Conservation (phyloP, 2,329 filamentous ascomycete species). For the Myotisia sp. region DNA sequence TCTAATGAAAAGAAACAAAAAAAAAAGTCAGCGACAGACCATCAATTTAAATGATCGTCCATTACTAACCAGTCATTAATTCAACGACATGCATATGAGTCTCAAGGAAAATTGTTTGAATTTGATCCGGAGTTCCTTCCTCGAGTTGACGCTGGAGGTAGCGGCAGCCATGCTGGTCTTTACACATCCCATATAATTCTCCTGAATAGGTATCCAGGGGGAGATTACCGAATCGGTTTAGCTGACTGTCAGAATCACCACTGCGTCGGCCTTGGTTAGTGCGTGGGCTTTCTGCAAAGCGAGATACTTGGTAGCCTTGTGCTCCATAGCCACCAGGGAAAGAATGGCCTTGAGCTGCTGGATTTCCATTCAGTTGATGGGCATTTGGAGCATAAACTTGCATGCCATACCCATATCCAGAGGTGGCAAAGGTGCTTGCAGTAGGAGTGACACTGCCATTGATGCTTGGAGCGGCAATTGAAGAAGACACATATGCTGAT, state of each 20-base stretch:
- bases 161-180: conserved; percentile 94
- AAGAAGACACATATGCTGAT: conserved; percentile 38
- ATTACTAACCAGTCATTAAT: conserved; percentile 61
- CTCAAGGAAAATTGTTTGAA: conserved; percentile 88
- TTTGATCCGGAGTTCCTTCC: conserved; percentile 65
- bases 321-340: conserved; percentile 43
- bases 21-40: background rate
- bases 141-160: conserved; percentile 96
- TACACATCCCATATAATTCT: conserved; percentile 80
- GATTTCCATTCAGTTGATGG: conserved; percentile 23
- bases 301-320: conserved; percentile 27
- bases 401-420: conserved; percentile 39
- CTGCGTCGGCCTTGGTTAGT: conserved; percentile 57
- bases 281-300: conserved; percentile 60
- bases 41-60: background rate
- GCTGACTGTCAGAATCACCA: conserved; percentile 39
- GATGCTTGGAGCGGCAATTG: conserved; percentile 17
- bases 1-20: conserved; percentile 35
- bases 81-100: conserved; percentile 89
- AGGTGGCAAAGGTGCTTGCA: conserved; percentile 20
- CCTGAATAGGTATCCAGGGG: conserved; percentile 67
- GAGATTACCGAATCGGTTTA: conserved; percentile 71
- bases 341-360: conserved; percentile 41
- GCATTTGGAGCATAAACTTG: conserved; percentile 42
- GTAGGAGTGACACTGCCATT: conserved; percentile 19